phyloP scores from a whole-genome alignment of 2,329 filamentous ascomycete genomes.

The Elsinoe batatas region DNA sequence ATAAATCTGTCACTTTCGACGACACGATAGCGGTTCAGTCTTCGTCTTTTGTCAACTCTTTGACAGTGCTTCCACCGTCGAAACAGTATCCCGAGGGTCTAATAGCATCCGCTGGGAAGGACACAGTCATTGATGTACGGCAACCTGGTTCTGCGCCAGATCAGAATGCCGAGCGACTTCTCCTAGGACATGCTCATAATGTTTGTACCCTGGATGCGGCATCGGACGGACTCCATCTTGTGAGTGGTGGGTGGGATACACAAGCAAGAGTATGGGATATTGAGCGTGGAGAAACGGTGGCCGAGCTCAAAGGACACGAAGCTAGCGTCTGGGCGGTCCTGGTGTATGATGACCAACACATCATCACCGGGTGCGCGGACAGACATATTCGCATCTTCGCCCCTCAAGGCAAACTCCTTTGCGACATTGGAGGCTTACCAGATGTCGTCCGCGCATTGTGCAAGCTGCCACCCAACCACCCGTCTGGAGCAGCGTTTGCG shows the following conservation, averaged over 20 bases:
- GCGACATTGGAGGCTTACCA: constrained; percentile 58
- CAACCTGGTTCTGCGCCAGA: constrained; percentile 55
- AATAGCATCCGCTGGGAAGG: constrained; percentile 78
- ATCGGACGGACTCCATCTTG: constrained; percentile 59
- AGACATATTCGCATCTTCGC: constrained; percentile 79
- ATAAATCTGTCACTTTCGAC: constrained; percentile 62
- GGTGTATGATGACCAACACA: constrained; percentile 65
- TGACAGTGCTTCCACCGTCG: constrained; percentile 66
- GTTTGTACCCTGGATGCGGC: constrained; percentile 78
- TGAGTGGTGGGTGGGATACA: constrained; percentile 91
- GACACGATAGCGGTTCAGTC: constrained; percentile 69
- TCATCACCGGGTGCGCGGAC: constrained; percentile 79
- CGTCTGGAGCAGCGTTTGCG: constrained; percentile 82
- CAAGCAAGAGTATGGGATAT: constrained; percentile 79
- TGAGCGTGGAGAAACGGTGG: constrained; percentile 71
- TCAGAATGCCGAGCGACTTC: constrained; percentile 73
- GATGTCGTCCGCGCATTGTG: constrained; percentile 86
- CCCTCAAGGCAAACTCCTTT: constrained; percentile 51
- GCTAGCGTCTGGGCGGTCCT: constrained; percentile 87
- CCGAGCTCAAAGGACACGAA: constrained; percentile 64
- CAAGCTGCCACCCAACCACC: constrained; percentile 63
- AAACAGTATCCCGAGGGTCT: constrained; percentile 64
- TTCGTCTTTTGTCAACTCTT: constrained; percentile 75
- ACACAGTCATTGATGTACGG: constrained; percentile 85
- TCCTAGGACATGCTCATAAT: constrained; percentile 79